phyloP scores from a whole-genome alignment of 73 alveolate species.

The Paramecium pentaurelia region DNA sequence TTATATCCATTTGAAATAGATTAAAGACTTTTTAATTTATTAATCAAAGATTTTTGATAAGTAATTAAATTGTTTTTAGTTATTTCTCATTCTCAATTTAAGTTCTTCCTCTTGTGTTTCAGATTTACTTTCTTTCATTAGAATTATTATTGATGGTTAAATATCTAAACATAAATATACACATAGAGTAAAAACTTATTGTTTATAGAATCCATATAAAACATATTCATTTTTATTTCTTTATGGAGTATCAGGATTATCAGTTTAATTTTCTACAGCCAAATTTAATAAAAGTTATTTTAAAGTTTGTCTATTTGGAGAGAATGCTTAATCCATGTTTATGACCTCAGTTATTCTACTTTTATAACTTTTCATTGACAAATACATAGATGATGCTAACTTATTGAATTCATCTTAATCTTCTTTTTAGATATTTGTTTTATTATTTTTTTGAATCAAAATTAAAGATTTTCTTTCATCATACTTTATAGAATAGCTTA shows the following conservation, averaged over 20 bases:
- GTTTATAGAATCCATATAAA: not conserved
- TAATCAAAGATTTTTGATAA: not conserved
- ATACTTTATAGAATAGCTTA: not conserved
- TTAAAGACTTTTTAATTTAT: not conserved
- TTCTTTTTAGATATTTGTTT: not conserved
- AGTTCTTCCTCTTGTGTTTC: not conserved
- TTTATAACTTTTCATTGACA: not conserved
- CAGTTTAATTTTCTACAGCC: not conserved
- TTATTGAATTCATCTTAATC: not conserved
- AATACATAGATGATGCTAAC: not conserved
- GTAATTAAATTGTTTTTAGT: not conserved
- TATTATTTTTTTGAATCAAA: not conserved
- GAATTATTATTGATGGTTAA: not conserved
- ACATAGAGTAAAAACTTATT: not conserved
- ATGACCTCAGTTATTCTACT: not conserved
- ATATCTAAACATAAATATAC: not conserved
- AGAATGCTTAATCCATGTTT: not conserved
- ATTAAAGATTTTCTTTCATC: not conserved
- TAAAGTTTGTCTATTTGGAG: not conserved
- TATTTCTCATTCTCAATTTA: not conserved
- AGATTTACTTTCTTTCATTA: slow-evolving; percentile 2
- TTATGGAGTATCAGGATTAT: not conserved
- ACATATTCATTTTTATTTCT: not conserved
- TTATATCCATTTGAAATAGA: not conserved
- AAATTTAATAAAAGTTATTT: not conserved